Conservation (phyloP, 2,329 filamentous ascomycete species). For the Thielaviopsis populi region DNA sequence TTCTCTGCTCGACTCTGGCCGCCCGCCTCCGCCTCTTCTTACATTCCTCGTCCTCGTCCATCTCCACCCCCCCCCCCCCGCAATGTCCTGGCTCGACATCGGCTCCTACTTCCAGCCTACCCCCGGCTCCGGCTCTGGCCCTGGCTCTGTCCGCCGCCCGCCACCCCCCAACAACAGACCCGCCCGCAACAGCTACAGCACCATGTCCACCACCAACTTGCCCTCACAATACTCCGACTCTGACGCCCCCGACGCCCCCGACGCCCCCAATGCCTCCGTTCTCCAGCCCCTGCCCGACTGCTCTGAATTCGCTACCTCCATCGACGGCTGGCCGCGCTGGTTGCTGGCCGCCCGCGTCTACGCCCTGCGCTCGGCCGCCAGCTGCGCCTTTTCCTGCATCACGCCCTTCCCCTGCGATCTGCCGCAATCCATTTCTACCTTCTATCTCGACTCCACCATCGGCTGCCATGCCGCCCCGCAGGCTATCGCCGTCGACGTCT, state of each 20-base stretch:
- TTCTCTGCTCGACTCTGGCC: not conserved
- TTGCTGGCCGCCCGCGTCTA: constrained; percentile 29
- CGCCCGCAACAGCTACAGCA: constrained; percentile 11
- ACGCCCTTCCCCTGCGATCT: constrained; percentile 2
- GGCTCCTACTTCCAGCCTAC: constrained; percentile 12
- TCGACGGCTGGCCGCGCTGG: constrained; percentile 31
- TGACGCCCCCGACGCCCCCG: no score
- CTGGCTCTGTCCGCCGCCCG: constrained; percentile 10
- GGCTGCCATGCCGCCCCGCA: constrained; percentile 24
- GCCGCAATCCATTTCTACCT: constrained; percentile 9
- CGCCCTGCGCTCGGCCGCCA: constrained; percentile 31
- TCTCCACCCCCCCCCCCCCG: not conserved
- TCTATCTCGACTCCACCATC: constrained; percentile 31
- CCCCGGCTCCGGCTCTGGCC: constrained; percentile 4
- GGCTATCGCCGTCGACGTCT: constrained; percentile 35
- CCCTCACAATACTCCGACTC: not conserved
- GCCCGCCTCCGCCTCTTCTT: not conserved
- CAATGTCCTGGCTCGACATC: constrained; percentile 12
- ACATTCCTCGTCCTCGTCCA: not conserved
- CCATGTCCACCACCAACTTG: not conserved
- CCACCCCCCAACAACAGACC: not conserved
- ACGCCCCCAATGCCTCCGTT: no score
- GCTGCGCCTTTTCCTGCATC: constrained; percentile 25
- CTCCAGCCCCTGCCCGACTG: constrained; percentile 14
- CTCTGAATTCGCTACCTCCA: constrained; percentile 30